Evolutionary conservation across 495 filamentous ascomycete genomes (phyloP).

Genomic region (Lepraria neglecta): DNA sequence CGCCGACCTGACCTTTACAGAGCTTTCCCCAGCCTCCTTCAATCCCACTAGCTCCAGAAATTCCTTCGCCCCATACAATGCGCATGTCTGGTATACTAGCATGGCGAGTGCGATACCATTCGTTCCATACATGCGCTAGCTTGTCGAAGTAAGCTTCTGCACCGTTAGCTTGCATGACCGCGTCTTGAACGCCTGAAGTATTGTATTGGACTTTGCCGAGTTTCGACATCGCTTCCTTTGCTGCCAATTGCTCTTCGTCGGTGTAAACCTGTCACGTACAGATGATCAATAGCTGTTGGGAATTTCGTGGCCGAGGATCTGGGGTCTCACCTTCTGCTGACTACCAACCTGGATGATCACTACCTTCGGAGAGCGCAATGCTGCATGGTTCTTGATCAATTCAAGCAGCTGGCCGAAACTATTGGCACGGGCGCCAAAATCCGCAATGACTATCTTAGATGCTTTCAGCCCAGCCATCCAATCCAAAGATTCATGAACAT

Average conservation of each 20-base stretch:
- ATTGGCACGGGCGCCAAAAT: not conserved
- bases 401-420: not conserved
- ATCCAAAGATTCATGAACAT: not conserved
- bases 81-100: slow-evolving; percentile 4
- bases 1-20: slow-evolving; percentile 1
- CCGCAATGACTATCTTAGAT: not conserved
- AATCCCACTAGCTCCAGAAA: not conserved
- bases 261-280: not conserved
- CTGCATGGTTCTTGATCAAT: not conserved
- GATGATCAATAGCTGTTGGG: not conserved
- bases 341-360: not conserved
- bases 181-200: slow-evolving; percentile 4
- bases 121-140: slow-evolving; percentile 1
- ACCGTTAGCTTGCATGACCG: not conserved
- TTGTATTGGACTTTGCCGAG: not conserved
- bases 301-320: not conserved
- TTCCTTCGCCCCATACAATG: not conserved
- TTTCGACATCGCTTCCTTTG: not conserved
- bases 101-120: not conserved
- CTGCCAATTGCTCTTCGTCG: not conserved
- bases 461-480: not conserved
- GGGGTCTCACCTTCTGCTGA: slow-evolving; percentile 1
- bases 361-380: not conserved
- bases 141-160: not conserved
- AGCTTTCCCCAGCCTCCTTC: slow-evolving; percentile 3